A percentile compares a stretch with the other conserved stretches of the same genome.
phyloP scores from a whole-genome alignment of 2,329 filamentous ascomycete genomes.

The Alternaria hordeiaustralica region DNA sequence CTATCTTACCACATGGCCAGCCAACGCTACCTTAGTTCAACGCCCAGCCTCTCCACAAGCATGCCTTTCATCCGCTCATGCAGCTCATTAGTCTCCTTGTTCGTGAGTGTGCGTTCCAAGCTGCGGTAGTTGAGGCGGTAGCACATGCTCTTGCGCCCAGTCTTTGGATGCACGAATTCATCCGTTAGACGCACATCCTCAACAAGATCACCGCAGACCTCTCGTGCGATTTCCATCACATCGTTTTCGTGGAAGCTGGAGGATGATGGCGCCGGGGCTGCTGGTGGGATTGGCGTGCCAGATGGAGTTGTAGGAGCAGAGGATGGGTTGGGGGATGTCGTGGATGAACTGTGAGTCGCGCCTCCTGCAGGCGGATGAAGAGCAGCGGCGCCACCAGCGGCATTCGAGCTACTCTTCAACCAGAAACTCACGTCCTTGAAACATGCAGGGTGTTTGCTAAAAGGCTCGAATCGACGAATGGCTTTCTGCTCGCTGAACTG shows the following conservation, averaged over 20 bases:
- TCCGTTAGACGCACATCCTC: slow-evolving; percentile 88
- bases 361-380: slow-evolving; percentile 19
- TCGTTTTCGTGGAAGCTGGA: slow-evolving; percentile 86
- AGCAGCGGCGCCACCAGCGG: slow-evolving; percentile 32
- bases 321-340: slow-evolving; percentile 15
- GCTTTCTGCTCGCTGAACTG: slow-evolving; percentile 68
- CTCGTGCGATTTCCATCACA: slow-evolving; percentile 92
- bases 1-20: background rate
- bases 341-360: slow-evolving; percentile 4
- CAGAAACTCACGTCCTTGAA: slow-evolving; percentile 96
- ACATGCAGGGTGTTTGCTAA: slow-evolving; percentile 89
- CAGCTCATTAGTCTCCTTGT: slow-evolving; percentile 76
- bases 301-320: background rate
- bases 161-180: slow-evolving; percentile 87
- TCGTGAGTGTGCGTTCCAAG: slow-evolving; percentile 87
- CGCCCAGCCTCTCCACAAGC: slow-evolving; percentile 74
- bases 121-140: slow-evolving; percentile 95
- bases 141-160: slow-evolving; percentile 81
- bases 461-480: slow-evolving; percentile 76
- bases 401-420: slow-evolving; percentile 57
- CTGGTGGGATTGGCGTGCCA: slow-evolving; percentile 40
- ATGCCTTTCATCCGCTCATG: slow-evolving; percentile 71
- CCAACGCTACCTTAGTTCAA: slow-evolving; percentile 71
- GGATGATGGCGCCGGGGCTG: slow-evolving; percentile 36
- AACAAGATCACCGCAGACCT: slow-evolving; percentile 79